phyloP scores from a whole-genome alignment of 202 grass and related monocot species.

The Eragrostis tef region DNA sequence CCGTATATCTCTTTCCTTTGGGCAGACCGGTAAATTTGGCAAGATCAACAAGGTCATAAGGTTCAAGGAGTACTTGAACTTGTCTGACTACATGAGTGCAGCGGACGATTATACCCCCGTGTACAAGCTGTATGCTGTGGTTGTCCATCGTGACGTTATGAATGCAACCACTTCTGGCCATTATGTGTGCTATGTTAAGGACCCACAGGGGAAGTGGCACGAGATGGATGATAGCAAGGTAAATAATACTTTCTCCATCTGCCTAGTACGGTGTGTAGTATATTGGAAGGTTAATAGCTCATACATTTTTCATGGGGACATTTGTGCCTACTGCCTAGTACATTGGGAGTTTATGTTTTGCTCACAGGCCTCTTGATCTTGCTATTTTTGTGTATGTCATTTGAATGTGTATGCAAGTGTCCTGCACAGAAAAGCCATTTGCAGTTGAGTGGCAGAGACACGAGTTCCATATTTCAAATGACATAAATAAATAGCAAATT shows the following conservation, averaged over 20 bases:
- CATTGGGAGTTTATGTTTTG: not conserved
- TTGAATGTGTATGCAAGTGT: not conserved
- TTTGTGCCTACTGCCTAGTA: not conserved
- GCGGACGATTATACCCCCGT: slow-evolving; percentile 73
- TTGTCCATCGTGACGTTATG: slow-evolving; percentile 76
- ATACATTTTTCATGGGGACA: slow-evolving; percentile 4
- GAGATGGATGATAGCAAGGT: slow-evolving; percentile 83
- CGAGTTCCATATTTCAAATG: not conserved
- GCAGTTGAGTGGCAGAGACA: not conserved
- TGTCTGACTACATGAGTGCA: slow-evolving; percentile 76
- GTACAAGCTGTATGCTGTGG: slow-evolving; percentile 84
- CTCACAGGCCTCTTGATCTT: not conserved
- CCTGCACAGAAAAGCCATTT: not conserved
- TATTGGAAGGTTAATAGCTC: slow-evolving; percentile 10
- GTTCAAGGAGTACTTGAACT: slow-evolving; percentile 70
- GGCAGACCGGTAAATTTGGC: slow-evolving; percentile 75
- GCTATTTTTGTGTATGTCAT: not conserved
- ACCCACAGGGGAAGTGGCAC: slow-evolving; percentile 73
- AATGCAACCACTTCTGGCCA: slow-evolving; percentile 81
- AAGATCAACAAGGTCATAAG: slow-evolving; percentile 75
- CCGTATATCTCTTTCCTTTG: slow-evolving; percentile 26
- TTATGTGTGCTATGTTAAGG: slow-evolving; percentile 91
- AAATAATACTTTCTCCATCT: slow-evolving; percentile 42
- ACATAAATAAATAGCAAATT: not conserved
- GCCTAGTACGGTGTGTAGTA: slow-evolving; percentile 22